A percentile compares a stretch with the other conserved stretches of the same genome.
Conservation (phyloP, 805 yeast species). For the Hanseniaspora jakobsenii region DNA sequence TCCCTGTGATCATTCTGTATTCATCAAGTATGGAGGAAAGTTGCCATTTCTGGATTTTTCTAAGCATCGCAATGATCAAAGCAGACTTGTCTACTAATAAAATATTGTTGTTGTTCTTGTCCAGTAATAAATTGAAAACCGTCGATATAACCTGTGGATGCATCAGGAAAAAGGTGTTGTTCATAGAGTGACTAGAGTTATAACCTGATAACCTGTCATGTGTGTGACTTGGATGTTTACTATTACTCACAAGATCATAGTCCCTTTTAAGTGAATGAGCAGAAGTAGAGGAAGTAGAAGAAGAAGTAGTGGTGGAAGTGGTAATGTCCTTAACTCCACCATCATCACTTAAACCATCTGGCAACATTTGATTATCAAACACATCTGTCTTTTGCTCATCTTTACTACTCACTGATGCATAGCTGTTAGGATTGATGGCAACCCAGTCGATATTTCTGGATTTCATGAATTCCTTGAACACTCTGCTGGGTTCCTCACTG, state of each 20-base stretch:
- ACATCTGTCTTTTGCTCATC: slow-evolving; percentile 15
- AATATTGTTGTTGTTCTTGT: slow-evolving; percentile 51
- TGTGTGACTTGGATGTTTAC: too few species aligned
- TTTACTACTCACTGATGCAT: slow-evolving; percentile 14
- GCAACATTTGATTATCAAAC: too few species aligned
- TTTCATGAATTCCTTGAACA: slow-evolving; percentile 53
- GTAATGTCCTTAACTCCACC: slow-evolving; percentile 32
- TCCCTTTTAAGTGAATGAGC: too few species aligned
- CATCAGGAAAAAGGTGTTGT: slow-evolving; percentile 66
- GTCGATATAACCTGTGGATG: slow-evolving; percentile 52
- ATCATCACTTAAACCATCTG: slow-evolving; percentile 34
- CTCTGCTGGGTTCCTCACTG: slow-evolving; percentile 72
- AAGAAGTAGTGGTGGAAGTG: too few species aligned
- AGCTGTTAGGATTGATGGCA: slow-evolving; percentile 25
- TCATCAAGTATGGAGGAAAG: slow-evolving; percentile 75
- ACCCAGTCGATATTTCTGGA: slow-evolving; percentile 41
- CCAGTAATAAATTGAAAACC: slow-evolving; percentile 53
- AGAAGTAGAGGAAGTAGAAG: too few species aligned
- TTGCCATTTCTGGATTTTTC: slow-evolving; percentile 82
- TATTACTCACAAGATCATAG: too few species aligned
- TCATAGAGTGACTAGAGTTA: slow-evolving; percentile 16
- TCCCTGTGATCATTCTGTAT: slow-evolving; percentile 64
- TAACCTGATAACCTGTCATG: slow-evolving; percentile 1
- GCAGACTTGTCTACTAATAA: slow-evolving; percentile 70
- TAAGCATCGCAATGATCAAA: slow-evolving; percentile 64